Evolutionary conservation across 495 filamentous ascomycete genomes (phyloP).

Genomic region (Talaromyces ruber): DNA sequence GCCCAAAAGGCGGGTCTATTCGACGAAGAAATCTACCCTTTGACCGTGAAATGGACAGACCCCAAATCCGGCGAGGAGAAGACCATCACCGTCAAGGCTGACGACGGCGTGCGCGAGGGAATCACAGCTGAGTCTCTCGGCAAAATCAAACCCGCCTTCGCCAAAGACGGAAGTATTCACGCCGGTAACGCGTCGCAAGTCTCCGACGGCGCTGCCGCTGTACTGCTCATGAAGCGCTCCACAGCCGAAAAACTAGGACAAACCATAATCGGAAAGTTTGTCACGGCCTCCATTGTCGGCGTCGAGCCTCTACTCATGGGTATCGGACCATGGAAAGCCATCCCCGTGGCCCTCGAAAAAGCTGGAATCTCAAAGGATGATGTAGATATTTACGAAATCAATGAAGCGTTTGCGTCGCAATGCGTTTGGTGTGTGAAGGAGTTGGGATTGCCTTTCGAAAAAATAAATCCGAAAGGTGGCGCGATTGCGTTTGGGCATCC

Average conservation of each 20-base stretch:
- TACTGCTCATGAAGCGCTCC: slow-evolving; percentile 89
- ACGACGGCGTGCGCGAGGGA: slow-evolving; percentile 80
- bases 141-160: slow-evolving; percentile 89
- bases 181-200: slow-evolving; percentile 95
- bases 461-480: slow-evolving; percentile 96
- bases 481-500: slow-evolving; percentile 99
- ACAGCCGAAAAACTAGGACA: slow-evolving; percentile 85
- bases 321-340: slow-evolving; percentile 90
- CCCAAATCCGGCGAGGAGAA: slow-evolving; percentile 85
- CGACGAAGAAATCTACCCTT: slow-evolving; percentile 82
- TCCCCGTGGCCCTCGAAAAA: slow-evolving; percentile 82
- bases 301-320: slow-evolving; percentile 94
- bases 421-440: slow-evolving; percentile 90
- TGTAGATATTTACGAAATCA: slow-evolving; percentile 97
- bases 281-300: slow-evolving; percentile 75
- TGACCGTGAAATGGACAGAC: slow-evolving; percentile 77
- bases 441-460: slow-evolving; percentile 64
- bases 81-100: slow-evolving; percentile 71
- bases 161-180: slow-evolving; percentile 87
- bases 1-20: slow-evolving; percentile 88
- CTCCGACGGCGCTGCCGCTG: slow-evolving; percentile 90
- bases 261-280: slow-evolving; percentile 83
- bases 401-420: slow-evolving; percentile 96
- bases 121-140: slow-evolving; percentile 77
- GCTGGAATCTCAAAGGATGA: slow-evolving; percentile 82